Evolutionary conservation across 129 eudicot genomes (phyloP), one percentile per base, ranked within the genome.

Genomic region (Lactuca sativa): DNA sequence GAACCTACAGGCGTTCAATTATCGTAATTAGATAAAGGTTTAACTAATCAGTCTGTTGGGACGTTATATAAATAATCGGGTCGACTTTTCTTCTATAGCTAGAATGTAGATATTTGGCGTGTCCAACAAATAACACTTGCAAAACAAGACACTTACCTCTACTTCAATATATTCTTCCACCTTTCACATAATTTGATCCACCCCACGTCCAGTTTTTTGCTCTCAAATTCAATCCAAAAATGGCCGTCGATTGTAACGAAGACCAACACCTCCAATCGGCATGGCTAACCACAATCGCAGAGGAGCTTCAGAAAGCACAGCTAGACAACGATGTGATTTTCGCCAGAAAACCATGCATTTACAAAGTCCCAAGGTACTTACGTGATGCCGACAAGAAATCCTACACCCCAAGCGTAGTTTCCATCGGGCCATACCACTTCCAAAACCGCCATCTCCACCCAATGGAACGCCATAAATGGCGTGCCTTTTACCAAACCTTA

Each of bases 401-500:
- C 54, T 87, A 82, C 67, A 79, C 78, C 40, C 96, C 93, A 4
- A 88, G 83, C 30, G 77, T 67, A 16, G 88, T 89, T 52, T 86
- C 93, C 21, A 44, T 86, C 17, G 97, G 95, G 44, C 95, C 95
- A 14, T 82, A 87, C 70, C 97, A 90, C 73, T 86, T 73, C 33
- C 89, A 86, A 60, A 78, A 63, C 76, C 34, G 18, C 63, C 77
- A 77, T 2, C 82, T 79, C 4, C 81, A 72, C 1, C 36, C 72
- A 48, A 89, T 89, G 96, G 90, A 86, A 15, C 88, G 74, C 60
- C 93, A 89, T 63, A 89, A 86, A 56, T 89, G 96, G 96, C 81
- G 93, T 33, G 88, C 96, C 30, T 64, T 89, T 0, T 63, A 74
- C 63, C 86, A 70, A 31, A 78, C 77, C 34, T 72, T 89, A 51